These are phyloP conservation scores for Backusella mclennaniae DNA, from an alignment of 192 early-diverging fungal species.

Conservation along the genomic window DNA sequence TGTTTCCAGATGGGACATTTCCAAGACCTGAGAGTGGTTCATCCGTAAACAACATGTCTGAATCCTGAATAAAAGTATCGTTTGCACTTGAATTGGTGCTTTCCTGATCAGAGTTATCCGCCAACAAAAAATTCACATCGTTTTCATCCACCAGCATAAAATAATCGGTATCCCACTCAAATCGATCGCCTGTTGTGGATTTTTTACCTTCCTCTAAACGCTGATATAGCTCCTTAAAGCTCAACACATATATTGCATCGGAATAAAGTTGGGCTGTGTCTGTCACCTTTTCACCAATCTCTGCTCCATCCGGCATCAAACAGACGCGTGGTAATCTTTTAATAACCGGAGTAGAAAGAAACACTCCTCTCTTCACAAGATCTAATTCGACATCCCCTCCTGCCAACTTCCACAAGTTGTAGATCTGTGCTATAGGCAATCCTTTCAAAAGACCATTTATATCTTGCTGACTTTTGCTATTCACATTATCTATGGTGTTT, in stretches of 20 bases:
- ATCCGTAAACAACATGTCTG: constrained; percentile 35
- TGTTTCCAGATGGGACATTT: neutral
- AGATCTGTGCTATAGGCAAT: constrained; percentile 51
- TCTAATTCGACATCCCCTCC: constrained; percentile 64
- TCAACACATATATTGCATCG: constrained; percentile 41
- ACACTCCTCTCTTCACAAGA: constrained; percentile 44
- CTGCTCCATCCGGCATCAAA: constrained; percentile 36
- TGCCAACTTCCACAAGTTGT: constrained; percentile 64
- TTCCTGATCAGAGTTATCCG: constrained; percentile 2
- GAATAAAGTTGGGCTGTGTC: constrained; percentile 54
- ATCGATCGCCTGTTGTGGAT: constrained; percentile 31
- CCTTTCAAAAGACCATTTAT: constrained; percentile 22
- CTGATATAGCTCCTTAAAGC: constrained; percentile 48
- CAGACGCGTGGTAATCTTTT: constrained; percentile 50
- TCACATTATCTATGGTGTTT: constrained; percentile 32
- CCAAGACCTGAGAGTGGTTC: constrained; percentile 21
- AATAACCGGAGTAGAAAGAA: constrained; percentile 52
- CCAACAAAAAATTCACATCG: constrained; percentile 57
- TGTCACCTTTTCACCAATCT: constrained; percentile 27
- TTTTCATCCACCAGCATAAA: constrained; percentile 56
- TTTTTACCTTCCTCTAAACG: constrained; percentile 33
- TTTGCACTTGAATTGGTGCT: constrained; percentile 16
- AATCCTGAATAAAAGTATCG: constrained; percentile 10
- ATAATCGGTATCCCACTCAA: constrained; percentile 58
- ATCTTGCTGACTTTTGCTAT: constrained; percentile 6